Evolutionary conservation across 2,329 filamentous ascomycete species (phyloP).

Genomic region (Tolypocladium tundrense): DNA sequence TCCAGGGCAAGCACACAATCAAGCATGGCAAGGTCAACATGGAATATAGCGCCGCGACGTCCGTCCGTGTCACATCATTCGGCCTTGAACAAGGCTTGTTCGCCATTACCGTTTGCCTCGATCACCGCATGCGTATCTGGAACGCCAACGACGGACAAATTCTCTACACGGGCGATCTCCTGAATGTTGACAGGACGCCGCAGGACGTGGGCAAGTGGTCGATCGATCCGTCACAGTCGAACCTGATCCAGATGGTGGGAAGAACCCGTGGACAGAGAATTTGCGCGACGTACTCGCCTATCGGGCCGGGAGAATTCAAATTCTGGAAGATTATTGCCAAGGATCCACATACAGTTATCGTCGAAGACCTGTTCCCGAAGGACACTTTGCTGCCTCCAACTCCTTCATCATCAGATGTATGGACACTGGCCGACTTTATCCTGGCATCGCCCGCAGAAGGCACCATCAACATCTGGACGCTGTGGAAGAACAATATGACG

Average conservation of each 20-base stretch:
- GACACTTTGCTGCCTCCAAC: slow-evolving; percentile 52
- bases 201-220: slow-evolving; percentile 64
- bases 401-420: slow-evolving; percentile 63
- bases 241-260: slow-evolving; percentile 64
- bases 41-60: slow-evolving; percentile 58
- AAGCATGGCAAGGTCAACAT: slow-evolving; percentile 54
- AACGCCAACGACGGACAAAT: slow-evolving; percentile 74
- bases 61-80: slow-evolving; percentile 44
- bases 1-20: slow-evolving; percentile 54
- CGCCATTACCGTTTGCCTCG: slow-evolving; percentile 73
- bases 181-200: slow-evolving; percentile 55
- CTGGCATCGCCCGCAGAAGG: slow-evolving; percentile 46
- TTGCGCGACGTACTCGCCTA: slow-evolving; percentile 77
- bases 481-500: slow-evolving; percentile 78
- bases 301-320: slow-evolving; percentile 84
- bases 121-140: slow-evolving; percentile 85
- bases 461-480: slow-evolving; percentile 56
- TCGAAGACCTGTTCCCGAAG: slow-evolving; percentile 62
- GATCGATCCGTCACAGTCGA: slow-evolving; percentile 68
- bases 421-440: slow-evolving; percentile 70
- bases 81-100: slow-evolving; percentile 41
- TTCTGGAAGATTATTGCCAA: slow-evolving; percentile 71
- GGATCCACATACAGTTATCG: slow-evolving; percentile 50
- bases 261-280: slow-evolving; percentile 40
- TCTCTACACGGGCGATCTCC: slow-evolving; percentile 64